phyloP scores from a whole-genome alignment of 2,329 filamentous ascomycete genomes.

The Xylogone sp. region DNA sequence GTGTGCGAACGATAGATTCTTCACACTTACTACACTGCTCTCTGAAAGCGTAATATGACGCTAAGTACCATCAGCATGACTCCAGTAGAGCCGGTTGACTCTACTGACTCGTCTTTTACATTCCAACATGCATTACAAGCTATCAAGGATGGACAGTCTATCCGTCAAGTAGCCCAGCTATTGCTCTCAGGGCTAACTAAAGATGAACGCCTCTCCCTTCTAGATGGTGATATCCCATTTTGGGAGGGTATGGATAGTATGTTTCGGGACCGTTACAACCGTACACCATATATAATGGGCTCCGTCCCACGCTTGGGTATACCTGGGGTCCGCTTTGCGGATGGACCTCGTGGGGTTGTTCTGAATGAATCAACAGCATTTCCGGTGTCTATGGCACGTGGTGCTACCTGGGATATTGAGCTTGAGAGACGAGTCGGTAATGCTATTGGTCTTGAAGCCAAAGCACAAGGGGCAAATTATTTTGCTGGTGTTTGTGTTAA shows the following conservation, averaged over 20 bases:
- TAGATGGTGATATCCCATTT: conserved; percentile 9
- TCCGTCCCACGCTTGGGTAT: conserved; percentile 7
- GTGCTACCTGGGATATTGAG: conserved; percentile 23
- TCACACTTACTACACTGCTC: no score
- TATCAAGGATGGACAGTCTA: conserved; percentile 2
- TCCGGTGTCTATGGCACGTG: conserved; percentile 16
- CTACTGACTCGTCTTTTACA: conserved; percentile 1
- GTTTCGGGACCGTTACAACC: conserved; percentile 8
- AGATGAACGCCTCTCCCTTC: conserved; percentile 6
- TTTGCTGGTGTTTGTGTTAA: conserved; percentile 25
- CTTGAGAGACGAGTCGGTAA: conserved; percentile 21
- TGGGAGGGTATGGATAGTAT: conserved; percentile 5
- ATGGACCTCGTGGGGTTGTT: conserved; percentile 23
- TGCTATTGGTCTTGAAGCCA: conserved; percentile 23
- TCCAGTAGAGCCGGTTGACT: no score
- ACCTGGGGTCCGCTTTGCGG: conserved; percentile 17
- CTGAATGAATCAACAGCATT: conserved; percentile 9
- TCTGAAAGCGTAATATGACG: no score
- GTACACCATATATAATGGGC: conserved; percentile 4
- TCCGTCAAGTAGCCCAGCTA: conserved; percentile 1
- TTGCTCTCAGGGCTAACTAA: conserved; percentile 5
- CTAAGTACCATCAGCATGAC: no score
- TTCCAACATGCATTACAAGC: conserved; percentile 7
- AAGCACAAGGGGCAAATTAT: conserved; percentile 24
- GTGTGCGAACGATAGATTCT: no score